phyloP scores from a whole-genome alignment of 2,329 filamentous ascomycete species.

The Magnaporthiopsis incrustans region DNA sequence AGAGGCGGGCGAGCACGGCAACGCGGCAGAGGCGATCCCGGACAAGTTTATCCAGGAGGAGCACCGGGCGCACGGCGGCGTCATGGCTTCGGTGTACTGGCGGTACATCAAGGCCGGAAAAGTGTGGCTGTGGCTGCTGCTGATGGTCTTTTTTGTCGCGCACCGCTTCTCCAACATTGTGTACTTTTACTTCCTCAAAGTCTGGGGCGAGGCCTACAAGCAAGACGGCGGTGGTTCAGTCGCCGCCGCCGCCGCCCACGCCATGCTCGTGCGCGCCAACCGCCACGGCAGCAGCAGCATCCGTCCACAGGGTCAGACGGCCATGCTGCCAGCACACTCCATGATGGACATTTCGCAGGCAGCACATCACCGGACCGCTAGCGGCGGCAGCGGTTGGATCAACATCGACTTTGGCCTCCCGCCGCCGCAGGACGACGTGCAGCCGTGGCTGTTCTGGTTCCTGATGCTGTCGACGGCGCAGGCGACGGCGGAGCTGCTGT shows the following conservation, averaged over 20 bases:
- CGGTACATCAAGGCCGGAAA: constrained; percentile 77
- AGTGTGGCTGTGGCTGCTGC: constrained; percentile 61
- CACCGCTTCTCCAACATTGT: constrained; percentile 58
- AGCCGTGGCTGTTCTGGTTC: constrained; percentile 68
- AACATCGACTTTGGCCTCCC: constrained; percentile 43
- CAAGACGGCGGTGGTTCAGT: constrained; percentile 7
- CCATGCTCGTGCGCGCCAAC: background rate
- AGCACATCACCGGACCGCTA: background rate
- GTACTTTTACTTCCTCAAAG: constrained; percentile 75
- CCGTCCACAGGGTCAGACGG: background rate
- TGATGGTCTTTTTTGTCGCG: constrained; percentile 53
- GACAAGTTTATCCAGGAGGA: constrained; percentile 78
- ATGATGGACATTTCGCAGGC: constrained; percentile 11
- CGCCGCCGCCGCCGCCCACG: constrained; percentile 3
- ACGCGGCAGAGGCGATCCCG: constrained; percentile 45
- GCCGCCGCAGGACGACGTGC: constrained; percentile 56
- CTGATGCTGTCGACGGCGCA: constrained; percentile 55
- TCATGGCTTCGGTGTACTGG: constrained; percentile 72
- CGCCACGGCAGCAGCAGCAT: no score
- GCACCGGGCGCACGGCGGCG: constrained; percentile 63
- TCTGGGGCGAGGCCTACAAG: constrained; percentile 74
- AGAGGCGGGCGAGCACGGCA: constrained; percentile 29
- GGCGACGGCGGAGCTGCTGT: constrained; percentile 50
- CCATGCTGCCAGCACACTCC: background rate
- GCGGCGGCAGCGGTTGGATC: constrained; percentile 14